Conservation (phyloP, 1,284 basidiomycete genomes). For the Naganishia albida region DNA sequence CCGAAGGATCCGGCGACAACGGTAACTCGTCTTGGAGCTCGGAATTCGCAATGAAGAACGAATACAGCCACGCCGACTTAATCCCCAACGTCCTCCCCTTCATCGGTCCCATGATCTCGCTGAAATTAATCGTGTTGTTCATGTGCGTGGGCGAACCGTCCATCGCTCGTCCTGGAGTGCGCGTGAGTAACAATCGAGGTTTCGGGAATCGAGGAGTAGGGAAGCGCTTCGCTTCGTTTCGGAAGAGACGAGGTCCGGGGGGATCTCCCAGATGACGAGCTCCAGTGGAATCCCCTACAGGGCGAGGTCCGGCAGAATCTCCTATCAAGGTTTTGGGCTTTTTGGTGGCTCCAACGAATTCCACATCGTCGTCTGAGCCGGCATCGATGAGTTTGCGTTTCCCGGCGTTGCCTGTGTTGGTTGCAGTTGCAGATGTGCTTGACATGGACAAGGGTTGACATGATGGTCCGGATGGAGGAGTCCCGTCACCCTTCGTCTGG, state of each 20-base stretch:
- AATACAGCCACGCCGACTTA: slow-evolving; percentile 18
- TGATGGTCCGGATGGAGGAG: no score
- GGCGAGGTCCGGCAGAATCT: not conserved
- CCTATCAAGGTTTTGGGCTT: not conserved
- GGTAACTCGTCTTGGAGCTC: slow-evolving; percentile 31
- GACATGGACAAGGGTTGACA: no score
- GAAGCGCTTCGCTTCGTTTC: not conserved
- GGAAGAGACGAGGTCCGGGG: not conserved
- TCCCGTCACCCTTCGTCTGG: no score
- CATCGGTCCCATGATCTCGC: slow-evolving; percentile 22
- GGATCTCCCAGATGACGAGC: not conserved
- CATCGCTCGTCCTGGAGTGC: slow-evolving; percentile 15
- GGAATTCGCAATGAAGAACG: slow-evolving; percentile 27
- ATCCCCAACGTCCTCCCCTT: slow-evolving; percentile 16
- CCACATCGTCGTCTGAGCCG: slow-evolving; percentile 10
- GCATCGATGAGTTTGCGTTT: slow-evolving; percentile 1
- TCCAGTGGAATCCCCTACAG: not conserved
- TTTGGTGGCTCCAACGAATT: slow-evolving; percentile 13
- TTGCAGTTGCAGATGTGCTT: not conserved
- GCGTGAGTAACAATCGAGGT: slow-evolving; percentile 26
- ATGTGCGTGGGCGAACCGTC: not conserved
- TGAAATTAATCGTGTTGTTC: slow-evolving; percentile 27
- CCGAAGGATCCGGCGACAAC: not conserved
- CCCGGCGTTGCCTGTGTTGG: not conserved
- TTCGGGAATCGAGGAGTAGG: slow-evolving; percentile 26